Base-by-base conservation (phyloP, 2,329 filamentous ascomycete genomes). In the Coniella vitis region DNA sequence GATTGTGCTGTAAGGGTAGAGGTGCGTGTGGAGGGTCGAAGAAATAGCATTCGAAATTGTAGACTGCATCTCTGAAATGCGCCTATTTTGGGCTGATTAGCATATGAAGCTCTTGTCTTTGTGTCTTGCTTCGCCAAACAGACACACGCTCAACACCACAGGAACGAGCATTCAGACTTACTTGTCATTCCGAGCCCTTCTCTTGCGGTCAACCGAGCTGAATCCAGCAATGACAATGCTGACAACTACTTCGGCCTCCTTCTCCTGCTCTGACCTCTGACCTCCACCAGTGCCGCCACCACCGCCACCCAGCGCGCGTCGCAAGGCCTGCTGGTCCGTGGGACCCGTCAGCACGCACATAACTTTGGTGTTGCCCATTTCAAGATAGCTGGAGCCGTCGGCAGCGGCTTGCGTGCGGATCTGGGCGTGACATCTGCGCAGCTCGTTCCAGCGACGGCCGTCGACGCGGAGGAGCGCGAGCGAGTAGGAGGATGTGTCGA, bases 301-400 rank as follows among this genome's bases (percentile, higher is more conserved):
- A 25, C 68, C 68, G 49, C 76, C 67, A 25, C 68, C 63, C 51
- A 71, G 66, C 57, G 76, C 68, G 43, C 77, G 25, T 58, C 63
- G 67, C 4, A 47, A 47, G 12, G 51, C 49, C 7, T 53, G 51
- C 46, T 70, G 69, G 68, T 98, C 93, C 34, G 79, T 81, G 0
- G 93, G 93, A 0, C 93, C 93, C 2, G 84, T 82, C 41, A 98
- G 84, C 20, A 90, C 89, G 69, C 91, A 96, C 69, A 97, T 87
- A 58, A 98, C 85, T 64, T 95, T 93, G 19, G 93, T 98, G 69
- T 97, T 95, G 60, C 93, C 93, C 84, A 95, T 95, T 65, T 95
- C 89, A 51, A 97, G 81, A 68, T 95, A 95, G 54, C 86, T 88
- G 38, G 87, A 95, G 32, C 93, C 93, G 60, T 97, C 93, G 48